Percentiles rank a stretch among this genome's conserved stretches.
phyloP scores from a whole-genome alignment of 331 rosid species.

The Quercus lobata region DNA sequence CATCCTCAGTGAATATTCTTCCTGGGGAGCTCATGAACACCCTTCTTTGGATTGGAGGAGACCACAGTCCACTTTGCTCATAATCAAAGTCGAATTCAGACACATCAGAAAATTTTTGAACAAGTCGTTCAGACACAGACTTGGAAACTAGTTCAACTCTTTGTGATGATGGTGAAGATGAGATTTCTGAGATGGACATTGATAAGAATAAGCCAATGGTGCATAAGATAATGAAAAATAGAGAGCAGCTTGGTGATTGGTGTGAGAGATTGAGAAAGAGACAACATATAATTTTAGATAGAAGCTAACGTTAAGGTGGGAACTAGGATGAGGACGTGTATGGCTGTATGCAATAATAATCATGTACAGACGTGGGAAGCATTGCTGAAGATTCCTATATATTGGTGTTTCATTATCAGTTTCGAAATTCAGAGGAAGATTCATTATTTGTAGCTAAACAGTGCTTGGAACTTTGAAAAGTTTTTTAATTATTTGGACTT shows the following conservation, averaged over 20 bases:
- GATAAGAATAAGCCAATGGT: neutral
- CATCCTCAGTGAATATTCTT: conserved; percentile 44
- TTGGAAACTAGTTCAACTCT: conserved; percentile 52
- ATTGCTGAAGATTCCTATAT: conserved; percentile 26
- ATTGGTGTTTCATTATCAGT: conserved; percentile 7
- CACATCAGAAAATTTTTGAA: conserved; percentile 58
- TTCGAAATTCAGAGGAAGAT: conserved; percentile 1
- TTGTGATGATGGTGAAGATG: conserved; percentile 12
- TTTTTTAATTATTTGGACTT: no score
- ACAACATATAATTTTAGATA: conserved; percentile 24
- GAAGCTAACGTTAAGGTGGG: conserved; percentile 19
- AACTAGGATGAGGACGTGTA: conserved; percentile 60
- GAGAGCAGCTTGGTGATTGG: conserved; percentile 9
- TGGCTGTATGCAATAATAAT: conserved; percentile 68
- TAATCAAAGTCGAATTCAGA: conserved; percentile 61
- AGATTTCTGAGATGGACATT: conserved; percentile 20
- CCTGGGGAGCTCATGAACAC: conserved; percentile 66
- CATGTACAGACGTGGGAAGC: conserved; percentile 54
- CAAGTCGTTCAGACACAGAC: conserved; percentile 54
- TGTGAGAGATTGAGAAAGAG: conserved; percentile 17
- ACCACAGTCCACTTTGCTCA: conserved; percentile 81
- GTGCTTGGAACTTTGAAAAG: neutral
- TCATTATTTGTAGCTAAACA: neutral
- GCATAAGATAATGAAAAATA: conserved; percentile 11
- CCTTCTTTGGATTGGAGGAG: conserved; percentile 62